A percentile compares a stretch with the other conserved stretches of the same genome.
phyloP scores from a whole-genome alignment of 768 basidiomycete genomes.

The Termitomyces sp. region DNA sequence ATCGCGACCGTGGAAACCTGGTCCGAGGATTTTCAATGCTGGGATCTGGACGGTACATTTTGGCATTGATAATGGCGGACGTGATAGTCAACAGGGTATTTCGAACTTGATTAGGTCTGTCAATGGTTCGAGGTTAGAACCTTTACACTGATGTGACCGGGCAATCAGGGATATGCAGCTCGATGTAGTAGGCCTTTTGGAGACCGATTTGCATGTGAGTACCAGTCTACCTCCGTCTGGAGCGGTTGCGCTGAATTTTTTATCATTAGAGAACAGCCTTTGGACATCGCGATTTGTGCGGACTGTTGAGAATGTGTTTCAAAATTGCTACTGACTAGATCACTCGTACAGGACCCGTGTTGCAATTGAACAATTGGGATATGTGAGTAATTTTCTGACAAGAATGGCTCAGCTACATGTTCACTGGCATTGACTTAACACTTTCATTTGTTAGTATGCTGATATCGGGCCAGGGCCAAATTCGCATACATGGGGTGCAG shows the following conservation, averaged over 20 bases:
- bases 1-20: slow-evolving; percentile 55
- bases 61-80: slow-evolving; percentile 68
- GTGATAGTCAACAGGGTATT: slow-evolving; percentile 68
- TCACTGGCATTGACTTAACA: slow-evolving; percentile 3
- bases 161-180: slow-evolving; percentile 67
- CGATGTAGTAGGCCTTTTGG: slow-evolving; percentile 79
- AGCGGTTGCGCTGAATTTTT: not conserved
- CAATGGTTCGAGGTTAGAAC: not conserved
- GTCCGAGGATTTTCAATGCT: slow-evolving; percentile 64
- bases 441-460: slow-evolving; percentile 51
- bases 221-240: not conserved
- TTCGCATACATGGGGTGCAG: slow-evolving; percentile 86
- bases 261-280: slow-evolving; percentile 41
- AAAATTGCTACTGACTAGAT: not conserved
- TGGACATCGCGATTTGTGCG: slow-evolving; percentile 80
- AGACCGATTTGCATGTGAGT: slow-evolving; percentile 81
- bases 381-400: slow-evolving; percentile 40
- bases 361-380: slow-evolving; percentile 72
- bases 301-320: not conserved
- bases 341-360: slow-evolving; percentile 55
- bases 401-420: not conserved
- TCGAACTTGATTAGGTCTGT: slow-evolving; percentile 40
- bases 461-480: slow-evolving; percentile 88
- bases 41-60: slow-evolving; percentile 95
- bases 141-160: not conserved